Conservation (phyloP, 345 rosid species). For the Cochlearia excelsa region DNA sequence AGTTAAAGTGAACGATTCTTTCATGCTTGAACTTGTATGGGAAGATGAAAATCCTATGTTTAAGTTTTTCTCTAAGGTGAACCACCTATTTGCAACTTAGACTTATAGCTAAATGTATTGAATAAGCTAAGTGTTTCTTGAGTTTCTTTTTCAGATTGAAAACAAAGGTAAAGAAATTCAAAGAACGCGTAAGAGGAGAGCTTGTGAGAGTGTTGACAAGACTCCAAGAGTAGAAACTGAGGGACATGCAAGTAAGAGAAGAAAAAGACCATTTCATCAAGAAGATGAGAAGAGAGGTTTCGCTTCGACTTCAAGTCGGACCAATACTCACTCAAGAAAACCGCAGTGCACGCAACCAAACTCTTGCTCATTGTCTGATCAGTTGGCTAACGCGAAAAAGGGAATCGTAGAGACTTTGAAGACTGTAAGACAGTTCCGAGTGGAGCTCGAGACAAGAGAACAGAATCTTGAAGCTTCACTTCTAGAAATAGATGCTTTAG, state of each 20-base stretch:
- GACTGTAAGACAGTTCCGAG: constrained; percentile 9
- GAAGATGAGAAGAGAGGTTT: constrained; percentile 13
- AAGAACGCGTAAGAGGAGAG: constrained; percentile 20
- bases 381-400: constrained; percentile 21
- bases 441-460: constrained; percentile 28
- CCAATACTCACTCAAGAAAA: neutral
- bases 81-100: neutral
- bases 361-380: constrained; percentile 26
- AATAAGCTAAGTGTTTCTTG: neutral
- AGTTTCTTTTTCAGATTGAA: constrained; percentile 7
- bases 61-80: constrained; percentile 32
- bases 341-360: neutral
- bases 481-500: constrained; percentile 17
- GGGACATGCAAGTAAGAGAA: neutral
- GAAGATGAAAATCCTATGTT: constrained; percentile 20
- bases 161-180: constrained; percentile 5
- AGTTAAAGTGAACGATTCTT: constrained; percentile 25
- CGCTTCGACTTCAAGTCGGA: neutral
- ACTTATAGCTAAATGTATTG: neutral
- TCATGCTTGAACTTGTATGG: constrained; percentile 20
- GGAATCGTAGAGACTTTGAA: constrained; percentile 19
- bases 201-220: constrained; percentile 18
- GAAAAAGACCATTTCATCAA: neutral
- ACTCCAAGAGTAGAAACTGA: neutral
- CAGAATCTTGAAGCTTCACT: constrained; percentile 22